These are phyloP conservation scores for Aspergillus diversus DNA, from an alignment of 495 filamentous ascomycete species.

Conservation along the genomic window DNA sequence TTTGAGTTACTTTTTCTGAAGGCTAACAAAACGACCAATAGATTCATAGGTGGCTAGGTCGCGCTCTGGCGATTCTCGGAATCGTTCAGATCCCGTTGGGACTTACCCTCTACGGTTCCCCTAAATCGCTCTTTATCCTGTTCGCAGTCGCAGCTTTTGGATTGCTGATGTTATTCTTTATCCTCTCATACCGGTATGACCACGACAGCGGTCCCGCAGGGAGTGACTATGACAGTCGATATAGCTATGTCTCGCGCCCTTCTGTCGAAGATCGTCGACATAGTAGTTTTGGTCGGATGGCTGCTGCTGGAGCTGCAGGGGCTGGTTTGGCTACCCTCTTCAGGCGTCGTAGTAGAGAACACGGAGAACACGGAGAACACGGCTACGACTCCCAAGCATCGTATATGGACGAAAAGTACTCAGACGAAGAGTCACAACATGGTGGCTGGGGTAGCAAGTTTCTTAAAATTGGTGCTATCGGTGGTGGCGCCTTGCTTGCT, in stretches of 20 bases:
- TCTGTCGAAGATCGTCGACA: constrained; percentile 40
- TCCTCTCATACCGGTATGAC: constrained; percentile 69
- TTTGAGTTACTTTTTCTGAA: constrained; percentile 1
- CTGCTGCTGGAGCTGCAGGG: constrained; percentile 59
- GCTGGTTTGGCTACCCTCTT: constrained; percentile 64
- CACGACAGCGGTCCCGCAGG: constrained; percentile 48
- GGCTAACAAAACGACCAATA: constrained; percentile 28
- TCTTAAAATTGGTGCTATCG: constrained; percentile 65
- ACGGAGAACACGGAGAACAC: constrained; percentile 33
- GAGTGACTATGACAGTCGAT: constrained; percentile 53
- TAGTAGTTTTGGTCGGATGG: constrained; percentile 40
- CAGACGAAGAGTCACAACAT: constrained; percentile 46
- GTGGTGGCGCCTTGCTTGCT: constrained; percentile 67
- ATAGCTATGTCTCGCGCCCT: constrained; percentile 55
- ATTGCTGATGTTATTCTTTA: constrained; percentile 70
- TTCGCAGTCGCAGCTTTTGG: constrained; percentile 74
- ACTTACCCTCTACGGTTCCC: constrained; percentile 89
- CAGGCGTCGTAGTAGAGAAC: constrained; percentile 43
- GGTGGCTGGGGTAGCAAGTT: constrained; percentile 68
- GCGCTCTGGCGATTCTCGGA: constrained; percentile 74
- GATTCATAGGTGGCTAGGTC: constrained; percentile 86
- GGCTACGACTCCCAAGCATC: constrained; percentile 51
- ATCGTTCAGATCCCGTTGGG: constrained; percentile 88
- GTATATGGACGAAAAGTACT: constrained; percentile 65
- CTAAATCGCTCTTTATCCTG: constrained; percentile 79